Percentiles rank a stretch among this genome's conserved stretches.
Conservation (phyloP, 2,329 filamentous ascomycete genomes). For the Penicillium sp. region DNA sequence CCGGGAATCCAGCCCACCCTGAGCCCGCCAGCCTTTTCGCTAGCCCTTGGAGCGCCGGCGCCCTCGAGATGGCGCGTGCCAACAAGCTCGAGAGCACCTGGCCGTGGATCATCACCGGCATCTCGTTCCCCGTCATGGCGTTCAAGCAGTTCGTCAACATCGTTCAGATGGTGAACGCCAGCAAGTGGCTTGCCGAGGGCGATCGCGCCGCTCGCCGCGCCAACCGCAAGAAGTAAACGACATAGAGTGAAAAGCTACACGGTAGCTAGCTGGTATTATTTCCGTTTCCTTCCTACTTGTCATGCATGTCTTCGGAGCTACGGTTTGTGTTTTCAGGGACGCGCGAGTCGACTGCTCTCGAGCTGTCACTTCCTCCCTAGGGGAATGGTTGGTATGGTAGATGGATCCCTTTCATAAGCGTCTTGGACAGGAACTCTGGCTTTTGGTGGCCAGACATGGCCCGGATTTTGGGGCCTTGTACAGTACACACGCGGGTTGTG, state of each 20-base stretch:
- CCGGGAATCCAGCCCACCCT: slow-evolving; percentile 66
- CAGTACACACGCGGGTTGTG: slow-evolving; percentile 23
- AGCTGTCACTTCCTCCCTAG: slow-evolving; percentile 8
- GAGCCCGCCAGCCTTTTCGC: slow-evolving; percentile 74
- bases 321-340: slow-evolving; percentile 25
- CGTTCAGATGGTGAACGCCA: slow-evolving; percentile 89
- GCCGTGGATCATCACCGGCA: slow-evolving; percentile 76
- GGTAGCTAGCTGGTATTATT: not conserved
- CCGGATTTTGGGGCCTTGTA: slow-evolving; percentile 18
- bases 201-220: slow-evolving; percentile 57
- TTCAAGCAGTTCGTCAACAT: slow-evolving; percentile 93
- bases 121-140: slow-evolving; percentile 84
- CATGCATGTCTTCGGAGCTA: slow-evolving; percentile 36
- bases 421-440: slow-evolving; percentile 17
- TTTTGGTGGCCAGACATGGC: slow-evolving; percentile 12
- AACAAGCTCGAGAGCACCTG: slow-evolving; percentile 83
- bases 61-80: slow-evolving; percentile 85
- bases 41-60: slow-evolving; percentile 87
- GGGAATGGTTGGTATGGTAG: slow-evolving; percentile 17
- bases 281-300: slow-evolving; percentile 18
- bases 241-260: not conserved
- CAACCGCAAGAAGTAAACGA: slow-evolving; percentile 51
- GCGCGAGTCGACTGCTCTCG: slow-evolving; percentile 3
- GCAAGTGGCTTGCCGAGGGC: slow-evolving; percentile 88
- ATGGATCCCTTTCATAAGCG: slow-evolving; percentile 20